These are phyloP conservation scores for Bolboschoenus planiculmis DNA, from an alignment of 176 grass and related monocot species.

Conservation along the genomic window DNA sequence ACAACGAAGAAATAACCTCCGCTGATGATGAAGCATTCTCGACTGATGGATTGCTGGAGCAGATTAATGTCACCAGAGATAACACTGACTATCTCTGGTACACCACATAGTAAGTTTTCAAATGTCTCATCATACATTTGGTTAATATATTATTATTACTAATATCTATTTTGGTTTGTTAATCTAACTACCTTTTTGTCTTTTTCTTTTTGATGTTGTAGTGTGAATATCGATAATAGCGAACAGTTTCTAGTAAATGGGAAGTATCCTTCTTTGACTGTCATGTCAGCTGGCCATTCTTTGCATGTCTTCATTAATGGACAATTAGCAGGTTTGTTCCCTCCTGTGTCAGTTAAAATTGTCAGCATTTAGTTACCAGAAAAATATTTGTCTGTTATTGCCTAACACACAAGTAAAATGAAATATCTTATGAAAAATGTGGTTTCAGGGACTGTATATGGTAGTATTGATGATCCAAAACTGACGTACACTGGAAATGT, in stretches of 20 bases:
- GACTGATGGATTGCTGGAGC: slow-evolving; percentile 74
- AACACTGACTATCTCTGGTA: slow-evolving; percentile 95
- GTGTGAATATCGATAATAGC: slow-evolving; percentile 50
- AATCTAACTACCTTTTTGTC: background rate
- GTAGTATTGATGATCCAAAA: slow-evolving; percentile 71
- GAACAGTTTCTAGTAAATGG: slow-evolving; percentile 68
- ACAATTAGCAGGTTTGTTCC: slow-evolving; percentile 47
- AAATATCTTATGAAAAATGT: background rate
- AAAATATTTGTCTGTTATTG: slow-evolving; percentile 11
- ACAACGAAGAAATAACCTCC: slow-evolving; percentile 71
- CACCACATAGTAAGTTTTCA: slow-evolving; percentile 69
- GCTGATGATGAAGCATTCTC: slow-evolving; percentile 55
- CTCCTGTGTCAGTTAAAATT: background rate
- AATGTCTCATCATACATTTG: background rate
- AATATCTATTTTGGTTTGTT: background rate
- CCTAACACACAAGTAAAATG: slow-evolving; percentile 5
- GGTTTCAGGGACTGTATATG: slow-evolving; percentile 70
- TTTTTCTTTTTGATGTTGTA: slow-evolving; percentile 27
- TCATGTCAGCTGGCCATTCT: slow-evolving; percentile 97
- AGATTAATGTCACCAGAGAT: slow-evolving; percentile 95
- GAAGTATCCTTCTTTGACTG: slow-evolving; percentile 47
- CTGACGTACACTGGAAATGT: slow-evolving; percentile 65
- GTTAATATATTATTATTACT: background rate
- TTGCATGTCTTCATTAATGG: slow-evolving; percentile 82
- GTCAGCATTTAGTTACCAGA: background rate